Percentiles rank a stretch among this genome's conserved stretches.
Conservation (phyloP, 805 yeast species). For the Sugiyamaella americana region DNA sequence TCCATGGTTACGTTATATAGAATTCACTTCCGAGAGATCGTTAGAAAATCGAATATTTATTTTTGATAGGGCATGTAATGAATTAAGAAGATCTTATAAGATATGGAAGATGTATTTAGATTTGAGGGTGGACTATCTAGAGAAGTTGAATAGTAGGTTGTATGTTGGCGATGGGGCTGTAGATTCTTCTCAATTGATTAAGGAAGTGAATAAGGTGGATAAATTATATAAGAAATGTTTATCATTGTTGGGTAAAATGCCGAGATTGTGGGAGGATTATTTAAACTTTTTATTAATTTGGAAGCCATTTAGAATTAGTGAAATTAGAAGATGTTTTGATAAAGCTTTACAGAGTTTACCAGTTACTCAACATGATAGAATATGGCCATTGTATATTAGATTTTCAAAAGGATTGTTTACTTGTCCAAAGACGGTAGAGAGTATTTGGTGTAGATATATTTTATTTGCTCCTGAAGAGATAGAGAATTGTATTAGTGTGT, state of each 20-base stretch:
- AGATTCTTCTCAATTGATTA: neutral
- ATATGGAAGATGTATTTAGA: conserved; percentile 51
- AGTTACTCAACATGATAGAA: conserved; percentile 45
- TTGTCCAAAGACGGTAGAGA: conserved; percentile 31
- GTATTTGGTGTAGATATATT: conserved; percentile 33
- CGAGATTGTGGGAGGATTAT: conserved; percentile 48
- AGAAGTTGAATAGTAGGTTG: conserved; percentile 6
- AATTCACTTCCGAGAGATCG: conserved; percentile 28
- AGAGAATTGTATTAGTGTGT: conserved; percentile 25
- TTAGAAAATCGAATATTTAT: conserved; percentile 35
- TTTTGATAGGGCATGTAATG: conserved; percentile 45
- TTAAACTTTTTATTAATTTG: conserved; percentile 36
- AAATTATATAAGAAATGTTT: conserved; percentile 45
- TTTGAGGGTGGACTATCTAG: conserved; percentile 33
- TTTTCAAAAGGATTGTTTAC: conserved; percentile 45
- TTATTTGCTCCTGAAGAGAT: conserved; percentile 23
- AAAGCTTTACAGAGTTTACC: conserved; percentile 45
- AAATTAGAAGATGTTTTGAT: conserved; percentile 43
- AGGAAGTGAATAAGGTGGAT: conserved; percentile 30
- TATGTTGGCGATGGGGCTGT: too few relatives aligned
- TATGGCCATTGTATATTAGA: conserved; percentile 50
- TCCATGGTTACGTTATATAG: conserved; percentile 38
- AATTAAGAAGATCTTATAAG: conserved; percentile 42
- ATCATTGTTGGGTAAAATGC: conserved; percentile 39
- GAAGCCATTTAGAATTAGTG: conserved; percentile 26